Evolutionary conservation across 805 yeast species (phyloP).

Genomic region (Candida insectorum): DNA sequence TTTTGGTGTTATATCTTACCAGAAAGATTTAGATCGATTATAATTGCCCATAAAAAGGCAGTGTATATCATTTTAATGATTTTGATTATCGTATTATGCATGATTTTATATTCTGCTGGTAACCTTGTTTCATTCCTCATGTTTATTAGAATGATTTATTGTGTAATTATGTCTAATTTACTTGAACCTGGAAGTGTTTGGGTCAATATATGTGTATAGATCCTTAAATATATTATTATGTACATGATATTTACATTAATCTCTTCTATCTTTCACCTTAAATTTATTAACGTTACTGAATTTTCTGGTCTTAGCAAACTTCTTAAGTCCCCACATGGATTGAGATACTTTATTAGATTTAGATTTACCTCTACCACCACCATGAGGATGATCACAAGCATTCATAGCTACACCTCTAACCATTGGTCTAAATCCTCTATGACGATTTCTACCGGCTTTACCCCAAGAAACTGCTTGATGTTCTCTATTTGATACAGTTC

Average conservation of each 20-base stretch:
- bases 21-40: slow-evolving; percentile 11
- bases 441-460: slow-evolving; percentile 94
- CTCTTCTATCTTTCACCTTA: slow-evolving; percentile 79
- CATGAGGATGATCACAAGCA: slow-evolving; percentile 96
- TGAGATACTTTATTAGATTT: slow-evolving; percentile 92
- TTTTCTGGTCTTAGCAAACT: slow-evolving; percentile 89
- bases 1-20: slow-evolving; percentile 16
- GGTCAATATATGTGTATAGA: slow-evolving; percentile 1
- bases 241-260: slow-evolving; percentile 12
- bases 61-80: slow-evolving; percentile 3
- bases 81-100: slow-evolving; percentile 6
- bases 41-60: slow-evolving; percentile 5
- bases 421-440: slow-evolving; percentile 89
- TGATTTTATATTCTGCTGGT: slow-evolving; percentile 15
- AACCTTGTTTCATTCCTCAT: slow-evolving; percentile 3
- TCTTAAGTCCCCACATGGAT: slow-evolving; percentile 97
- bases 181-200: not conserved
- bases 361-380: slow-evolving; percentile 99
- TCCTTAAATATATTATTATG: slow-evolving; percentile 2
- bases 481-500: slow-evolving; percentile 88
- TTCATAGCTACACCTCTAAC: slow-evolving; percentile 99
- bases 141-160: not conserved
- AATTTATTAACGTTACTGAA: slow-evolving; percentile 80
- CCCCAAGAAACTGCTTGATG: slow-evolving; percentile 88
- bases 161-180: not conserved